Percentiles rank a stretch among this genome's conserved stretches.
Conservation (phyloP, 2,329 filamentous ascomycete genomes). For the Thielaviopsis musarum region DNA sequence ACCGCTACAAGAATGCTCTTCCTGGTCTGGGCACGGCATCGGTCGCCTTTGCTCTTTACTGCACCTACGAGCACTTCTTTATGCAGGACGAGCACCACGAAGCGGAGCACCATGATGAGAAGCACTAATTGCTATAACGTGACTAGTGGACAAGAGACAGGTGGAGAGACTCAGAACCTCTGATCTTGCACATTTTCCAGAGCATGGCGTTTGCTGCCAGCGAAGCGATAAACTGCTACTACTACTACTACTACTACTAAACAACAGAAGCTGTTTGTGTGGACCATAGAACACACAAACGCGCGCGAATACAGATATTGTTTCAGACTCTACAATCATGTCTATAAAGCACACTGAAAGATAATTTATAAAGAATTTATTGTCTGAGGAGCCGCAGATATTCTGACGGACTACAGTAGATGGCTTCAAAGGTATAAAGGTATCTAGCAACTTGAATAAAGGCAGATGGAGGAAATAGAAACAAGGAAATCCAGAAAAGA, state of each 20-base stretch:
- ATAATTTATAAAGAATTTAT: background rate
- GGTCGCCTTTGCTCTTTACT: slow-evolving; percentile 80
- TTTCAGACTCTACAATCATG: background rate
- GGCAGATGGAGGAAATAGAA: background rate
- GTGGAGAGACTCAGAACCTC: background rate
- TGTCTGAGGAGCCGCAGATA: background rate
- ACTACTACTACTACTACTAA: background rate
- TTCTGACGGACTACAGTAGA: background rate
- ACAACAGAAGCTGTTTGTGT: slow-evolving; percentile 5
- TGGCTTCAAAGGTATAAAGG: background rate
- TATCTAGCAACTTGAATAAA: background rate
- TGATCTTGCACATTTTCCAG: background rate
- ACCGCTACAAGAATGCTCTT: slow-evolving; percentile 74
- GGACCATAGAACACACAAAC: slow-evolving; percentile 3
- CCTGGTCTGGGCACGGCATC: slow-evolving; percentile 85
- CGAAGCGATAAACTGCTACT: background rate
- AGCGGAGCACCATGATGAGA: slow-evolving; percentile 33
- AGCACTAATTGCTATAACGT: slow-evolving; percentile 30
- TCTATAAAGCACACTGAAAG: background rate
- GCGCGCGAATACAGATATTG: slow-evolving; percentile 1
- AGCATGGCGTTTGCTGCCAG: slow-evolving; percentile 1
- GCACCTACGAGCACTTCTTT: slow-evolving; percentile 78
- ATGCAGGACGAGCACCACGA: slow-evolving; percentile 50
- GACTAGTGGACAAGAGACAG: no score
- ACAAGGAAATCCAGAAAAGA: background rate